Evolutionary conservation across 2,329 filamentous ascomycete genomes (phyloP).

Genomic region (Neonectria punicea): DNA sequence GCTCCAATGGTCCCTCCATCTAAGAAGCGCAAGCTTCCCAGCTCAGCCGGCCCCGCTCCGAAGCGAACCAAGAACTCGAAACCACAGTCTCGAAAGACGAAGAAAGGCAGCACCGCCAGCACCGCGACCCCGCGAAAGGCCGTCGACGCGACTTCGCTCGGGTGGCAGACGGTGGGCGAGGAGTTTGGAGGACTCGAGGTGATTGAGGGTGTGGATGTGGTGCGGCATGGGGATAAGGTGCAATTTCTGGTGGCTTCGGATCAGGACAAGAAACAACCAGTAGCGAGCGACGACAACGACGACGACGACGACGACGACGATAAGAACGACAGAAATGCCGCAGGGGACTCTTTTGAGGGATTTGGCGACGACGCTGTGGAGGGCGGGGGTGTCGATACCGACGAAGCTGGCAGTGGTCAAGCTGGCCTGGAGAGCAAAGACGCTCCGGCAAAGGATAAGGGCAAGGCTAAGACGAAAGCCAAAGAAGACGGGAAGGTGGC

Average conservation of each 20-base stretch:
- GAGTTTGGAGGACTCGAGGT: slow-evolving; percentile 94
- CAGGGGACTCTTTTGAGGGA: slow-evolving; percentile 71
- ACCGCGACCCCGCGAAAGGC: slow-evolving; percentile 41
- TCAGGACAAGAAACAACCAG: slow-evolving; percentile 24
- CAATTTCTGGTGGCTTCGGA: slow-evolving; percentile 61
- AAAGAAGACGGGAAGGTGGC: slow-evolving; percentile 36
- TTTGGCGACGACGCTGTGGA: slow-evolving; percentile 64
- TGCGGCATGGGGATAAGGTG: slow-evolving; percentile 70
- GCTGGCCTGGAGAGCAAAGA: slow-evolving; percentile 44
- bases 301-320: slow-evolving; percentile 52
- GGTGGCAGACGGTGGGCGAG: slow-evolving; percentile 83
- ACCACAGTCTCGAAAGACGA: slow-evolving; percentile 31
- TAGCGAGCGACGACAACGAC: slow-evolving; percentile 54
- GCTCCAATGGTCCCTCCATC: slow-evolving; percentile 46
- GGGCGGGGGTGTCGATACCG: slow-evolving; percentile 46
- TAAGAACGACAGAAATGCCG: slow-evolving; percentile 37
- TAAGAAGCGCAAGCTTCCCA: slow-evolving; percentile 54
- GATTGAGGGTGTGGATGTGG: slow-evolving; percentile 89
- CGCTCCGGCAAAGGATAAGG: slow-evolving; percentile 44
- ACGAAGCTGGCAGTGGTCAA: slow-evolving; percentile 46
- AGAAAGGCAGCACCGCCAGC: slow-evolving; percentile 45
- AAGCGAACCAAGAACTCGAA: slow-evolving; percentile 51
- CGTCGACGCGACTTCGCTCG: slow-evolving; percentile 59
- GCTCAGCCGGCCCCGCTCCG: slow-evolving; percentile 45
- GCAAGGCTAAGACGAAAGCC: slow-evolving; percentile 45